Evolutionary conservation across 768 basidiomycete genomes (phyloP), one percentile per base, ranked within the genome.

Genomic region (Ephemerocybe angulata): DNA sequence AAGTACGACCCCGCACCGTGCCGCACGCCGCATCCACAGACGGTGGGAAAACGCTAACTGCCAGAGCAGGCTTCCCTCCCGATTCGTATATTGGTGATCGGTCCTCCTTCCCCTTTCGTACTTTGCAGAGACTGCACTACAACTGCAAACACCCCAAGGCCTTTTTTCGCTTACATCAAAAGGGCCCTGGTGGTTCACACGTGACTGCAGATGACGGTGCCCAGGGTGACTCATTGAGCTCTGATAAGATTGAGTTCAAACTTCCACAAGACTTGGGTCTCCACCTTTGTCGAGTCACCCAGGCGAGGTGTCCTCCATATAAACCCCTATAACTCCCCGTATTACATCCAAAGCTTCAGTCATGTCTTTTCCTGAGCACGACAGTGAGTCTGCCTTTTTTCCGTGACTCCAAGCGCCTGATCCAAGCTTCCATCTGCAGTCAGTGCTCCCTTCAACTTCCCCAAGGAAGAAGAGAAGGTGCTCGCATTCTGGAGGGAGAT

Each of bases 401-500:
- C 24, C 17, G 24, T n/a, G 24, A 1, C 38, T 27, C 53, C 28
- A 51, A 47, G 47, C 29, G 58, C 29, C 60, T 60, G 33, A 49
- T 56, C 25, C 46, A 57, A 55, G 37, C 58, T 17, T 31, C n/a
- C n/a, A n/a, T 30, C 19, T 24, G 4, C 56, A 93, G 91, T 93
- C 63, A 81, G 88, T 53, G 76, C 83, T 17, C 74, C 75, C 17
- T 96, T 96, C 70, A 85, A 85, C 70, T 96, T 94, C 67, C 76
- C 93, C 19, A 84, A 84, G 70, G 93, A 93, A 70, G 93, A 95
- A 68, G 86, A 89, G 67, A 93, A 93, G 63, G 92, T 97, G 53
- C 74, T 97, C 58, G 77, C 80, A 50, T 98, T 84, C 74, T 98
- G 96, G 96, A 79, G 82, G 62, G 93, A 95, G 68, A 99, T 99